phyloP scores from a whole-genome alignment of 495 filamentous ascomycete genomes.

The Amniculicola lignicola region DNA sequence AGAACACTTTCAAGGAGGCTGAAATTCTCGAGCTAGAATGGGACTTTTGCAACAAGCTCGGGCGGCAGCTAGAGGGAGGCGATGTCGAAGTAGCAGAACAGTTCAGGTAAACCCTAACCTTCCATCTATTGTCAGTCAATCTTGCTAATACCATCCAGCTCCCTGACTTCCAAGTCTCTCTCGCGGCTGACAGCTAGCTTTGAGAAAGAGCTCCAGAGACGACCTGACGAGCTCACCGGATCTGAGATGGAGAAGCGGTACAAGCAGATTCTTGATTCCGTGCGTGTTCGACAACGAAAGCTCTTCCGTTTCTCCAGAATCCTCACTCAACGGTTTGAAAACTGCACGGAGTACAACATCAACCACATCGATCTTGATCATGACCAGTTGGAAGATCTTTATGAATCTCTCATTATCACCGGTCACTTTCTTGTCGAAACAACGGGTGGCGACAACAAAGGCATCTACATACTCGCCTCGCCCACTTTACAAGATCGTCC shows the following conservation, averaged over 20 bases:
- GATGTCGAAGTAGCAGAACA: slow-evolving; percentile 99
- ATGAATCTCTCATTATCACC: slow-evolving; percentile 75
- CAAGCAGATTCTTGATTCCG: slow-evolving; percentile 90
- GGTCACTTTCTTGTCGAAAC: slow-evolving; percentile 82
- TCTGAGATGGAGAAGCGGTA: slow-evolving; percentile 94
- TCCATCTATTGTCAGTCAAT: background rate
- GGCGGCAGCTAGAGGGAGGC: slow-evolving; percentile 79
- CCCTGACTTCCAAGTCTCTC: slow-evolving; percentile 85
- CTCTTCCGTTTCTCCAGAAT: slow-evolving; percentile 81
- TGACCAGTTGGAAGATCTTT: slow-evolving; percentile 66
- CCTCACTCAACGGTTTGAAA: slow-evolving; percentile 89
- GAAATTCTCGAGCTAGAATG: slow-evolving; percentile 97
- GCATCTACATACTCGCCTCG: slow-evolving; percentile 80
- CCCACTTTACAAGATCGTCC: slow-evolving; percentile 69
- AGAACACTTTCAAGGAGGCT: slow-evolving; percentile 98
- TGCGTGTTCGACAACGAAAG: slow-evolving; percentile 89
- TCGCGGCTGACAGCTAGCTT: slow-evolving; percentile 85
- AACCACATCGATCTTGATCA: slow-evolving; percentile 51
- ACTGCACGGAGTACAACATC: slow-evolving; percentile 89
- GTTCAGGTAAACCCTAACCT: slow-evolving; percentile 59
- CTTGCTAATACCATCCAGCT: slow-evolving; percentile 47
- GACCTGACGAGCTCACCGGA: slow-evolving; percentile 70
- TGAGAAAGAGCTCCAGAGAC: slow-evolving; percentile 80
- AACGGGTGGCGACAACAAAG: slow-evolving; percentile 60
- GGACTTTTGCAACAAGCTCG: slow-evolving; percentile 91